Evolutionary conservation across 2,329 filamentous ascomycete genomes (phyloP).

Genomic region (Clarireedia monteithiana): DNA sequence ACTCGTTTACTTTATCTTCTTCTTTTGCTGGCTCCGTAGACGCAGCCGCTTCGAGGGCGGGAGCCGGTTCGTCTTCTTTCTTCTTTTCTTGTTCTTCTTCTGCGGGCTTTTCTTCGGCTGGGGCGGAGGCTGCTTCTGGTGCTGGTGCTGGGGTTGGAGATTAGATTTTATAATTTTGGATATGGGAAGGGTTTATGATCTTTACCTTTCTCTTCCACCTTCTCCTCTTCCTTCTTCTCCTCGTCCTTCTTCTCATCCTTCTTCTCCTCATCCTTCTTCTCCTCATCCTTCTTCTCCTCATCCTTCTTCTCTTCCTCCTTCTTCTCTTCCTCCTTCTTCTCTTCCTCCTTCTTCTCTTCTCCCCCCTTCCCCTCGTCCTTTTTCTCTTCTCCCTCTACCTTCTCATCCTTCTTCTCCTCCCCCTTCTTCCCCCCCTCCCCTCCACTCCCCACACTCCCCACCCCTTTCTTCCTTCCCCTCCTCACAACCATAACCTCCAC

Average conservation of each 20-base stretch:
- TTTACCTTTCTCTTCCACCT: slow-evolving; percentile 2
- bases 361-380: not conserved
- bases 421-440: not conserved
- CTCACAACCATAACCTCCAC: not conserved
- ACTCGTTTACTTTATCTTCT: not conserved
- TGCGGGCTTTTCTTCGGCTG: not conserved
- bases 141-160: not conserved
- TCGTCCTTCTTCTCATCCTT: slow-evolving; percentile 3
- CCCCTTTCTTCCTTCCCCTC: not conserved
- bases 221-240: slow-evolving; percentile 6
- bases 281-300: not conserved
- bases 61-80: not conserved
- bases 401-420: not conserved
- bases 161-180: too few relatives aligned
- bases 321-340: slow-evolving; percentile 5
- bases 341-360: not conserved
- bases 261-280: not conserved
- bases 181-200: not conserved
- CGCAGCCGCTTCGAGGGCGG: not conserved
- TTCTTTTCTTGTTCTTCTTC: slow-evolving; percentile 2
- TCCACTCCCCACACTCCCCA: not conserved
- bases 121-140: not conserved
- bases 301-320: slow-evolving; percentile 1
- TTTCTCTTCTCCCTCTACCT: not conserved
- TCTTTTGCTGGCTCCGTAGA: not conserved